Evolutionary conservation across 164 flowering plant genomes (phyloP).

Genomic region (Hamamelis virginiana): DNA sequence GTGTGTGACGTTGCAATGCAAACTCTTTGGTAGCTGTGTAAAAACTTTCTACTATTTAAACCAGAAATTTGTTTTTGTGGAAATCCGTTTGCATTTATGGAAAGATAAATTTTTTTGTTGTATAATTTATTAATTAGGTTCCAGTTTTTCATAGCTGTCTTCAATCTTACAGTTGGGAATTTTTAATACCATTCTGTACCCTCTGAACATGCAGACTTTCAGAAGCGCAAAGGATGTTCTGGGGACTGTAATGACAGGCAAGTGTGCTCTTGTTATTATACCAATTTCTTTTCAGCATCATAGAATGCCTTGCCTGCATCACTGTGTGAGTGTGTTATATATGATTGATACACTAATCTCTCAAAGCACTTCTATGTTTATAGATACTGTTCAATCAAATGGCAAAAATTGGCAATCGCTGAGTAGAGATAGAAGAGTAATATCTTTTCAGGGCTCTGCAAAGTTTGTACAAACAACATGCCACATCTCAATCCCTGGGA

Average conservation of each 20-base stretch:
- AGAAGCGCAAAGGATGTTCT: conserved; percentile 21
- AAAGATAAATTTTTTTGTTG: too few relatives aligned
- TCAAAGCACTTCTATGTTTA: not conserved
- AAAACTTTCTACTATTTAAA: too few relatives aligned
- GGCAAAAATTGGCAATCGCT: conserved; percentile 14
- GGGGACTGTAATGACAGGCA: conserved; percentile 29
- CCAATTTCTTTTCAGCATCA: not conserved
- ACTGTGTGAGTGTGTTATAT: not conserved
- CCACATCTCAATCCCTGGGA: conserved; percentile 46
- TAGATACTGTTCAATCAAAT: conserved; percentile 27
- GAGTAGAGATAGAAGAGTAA: conserved; percentile 13
- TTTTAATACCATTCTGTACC: not conserved
- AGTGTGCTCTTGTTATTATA: conserved; percentile 9
- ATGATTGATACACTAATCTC: not conserved
- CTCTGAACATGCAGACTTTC: conserved; percentile 24
- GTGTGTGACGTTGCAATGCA: too few relatives aligned
- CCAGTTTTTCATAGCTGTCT: too few relatives aligned
- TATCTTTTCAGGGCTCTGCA: conserved; percentile 25
- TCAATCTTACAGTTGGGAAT: not conserved
- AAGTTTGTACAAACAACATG: conserved; percentile 49
- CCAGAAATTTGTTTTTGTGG: too few relatives aligned
- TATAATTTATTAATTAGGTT: too few relatives aligned
- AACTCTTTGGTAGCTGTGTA: too few relatives aligned
- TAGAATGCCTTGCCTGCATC: not conserved
- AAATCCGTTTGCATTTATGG: too few relatives aligned